Evolutionary conservation across 139 green algal genomes (phyloP).

Genomic region (Chlorella vulgaris): DNA sequence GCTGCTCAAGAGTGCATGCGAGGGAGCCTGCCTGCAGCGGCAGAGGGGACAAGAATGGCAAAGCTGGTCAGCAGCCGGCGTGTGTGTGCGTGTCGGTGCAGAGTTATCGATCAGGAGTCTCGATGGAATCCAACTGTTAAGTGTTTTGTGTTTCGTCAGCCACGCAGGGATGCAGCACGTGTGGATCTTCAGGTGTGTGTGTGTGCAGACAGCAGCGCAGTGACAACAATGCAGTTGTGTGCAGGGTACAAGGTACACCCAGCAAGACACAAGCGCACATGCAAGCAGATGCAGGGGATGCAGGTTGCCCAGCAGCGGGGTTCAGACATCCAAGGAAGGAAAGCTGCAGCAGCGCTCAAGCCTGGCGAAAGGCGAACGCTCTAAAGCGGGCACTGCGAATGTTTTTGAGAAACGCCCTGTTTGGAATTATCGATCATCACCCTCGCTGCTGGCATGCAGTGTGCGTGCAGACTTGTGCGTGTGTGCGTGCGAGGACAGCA

Average conservation of each 20-base stretch:
- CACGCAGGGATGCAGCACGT: neutral
- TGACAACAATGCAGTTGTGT: neutral
- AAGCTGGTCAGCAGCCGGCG: no score
- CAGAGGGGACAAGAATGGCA: no score
- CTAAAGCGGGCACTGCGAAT: constrained; percentile 82
- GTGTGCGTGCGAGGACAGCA: neutral
- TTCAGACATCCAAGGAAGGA: constrained; percentile 85
- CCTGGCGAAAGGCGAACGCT: constrained; percentile 73
- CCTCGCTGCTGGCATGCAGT: neutral
- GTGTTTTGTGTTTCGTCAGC: neutral
- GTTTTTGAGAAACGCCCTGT: constrained; percentile 70
- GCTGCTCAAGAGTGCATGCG: no score
- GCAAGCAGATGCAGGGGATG: no score
- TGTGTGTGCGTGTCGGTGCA: neutral
- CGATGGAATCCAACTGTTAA: neutral
- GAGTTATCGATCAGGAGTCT: neutral
- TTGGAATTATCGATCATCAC: constrained; percentile 53
- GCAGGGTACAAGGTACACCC: no score
- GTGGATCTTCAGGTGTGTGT: no score
- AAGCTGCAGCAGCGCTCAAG: constrained; percentile 76
- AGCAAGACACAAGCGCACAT: neutral
- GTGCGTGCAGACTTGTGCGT: neutral
- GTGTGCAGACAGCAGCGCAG: no score
- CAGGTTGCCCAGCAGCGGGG: neutral
- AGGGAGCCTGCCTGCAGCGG: no score